Conservation (phyloP, 352 stramenopile genomes). For the Globisporangium canariense region DNA sequence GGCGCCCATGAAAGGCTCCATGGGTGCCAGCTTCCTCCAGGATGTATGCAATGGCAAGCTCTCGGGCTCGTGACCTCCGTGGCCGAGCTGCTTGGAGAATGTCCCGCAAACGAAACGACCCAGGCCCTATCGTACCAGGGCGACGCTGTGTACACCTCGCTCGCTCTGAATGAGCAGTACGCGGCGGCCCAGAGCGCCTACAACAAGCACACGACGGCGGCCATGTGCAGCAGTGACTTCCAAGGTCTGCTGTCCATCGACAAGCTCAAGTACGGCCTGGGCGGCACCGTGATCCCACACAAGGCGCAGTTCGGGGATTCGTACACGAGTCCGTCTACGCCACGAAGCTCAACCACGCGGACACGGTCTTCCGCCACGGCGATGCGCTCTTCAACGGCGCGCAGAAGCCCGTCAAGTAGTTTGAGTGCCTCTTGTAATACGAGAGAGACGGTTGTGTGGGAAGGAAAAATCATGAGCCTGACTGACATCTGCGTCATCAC, state of each 20-base stretch:
- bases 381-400: conserved; percentile 39
- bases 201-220: conserved; percentile 26
- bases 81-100: conserved; percentile 30
- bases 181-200: conserved; percentile 27
- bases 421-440: conserved; percentile 52
- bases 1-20: conserved; percentile 36
- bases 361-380: conserved; percentile 56
- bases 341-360: conserved; percentile 56
- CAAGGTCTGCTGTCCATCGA: conserved; percentile 36
- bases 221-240: conserved; percentile 39
- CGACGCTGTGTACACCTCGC: conserved; percentile 13
- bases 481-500: neutral
- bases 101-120: conserved; percentile 21
- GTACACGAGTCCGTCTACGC: conserved; percentile 47
- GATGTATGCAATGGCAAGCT: conserved; percentile 25
- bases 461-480: neutral
- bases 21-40: conserved; percentile 38
- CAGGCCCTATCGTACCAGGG: conserved; percentile 38
- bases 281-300: conserved; percentile 13
- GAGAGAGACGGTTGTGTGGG: no score
- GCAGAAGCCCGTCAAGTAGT: conserved; percentile 66
- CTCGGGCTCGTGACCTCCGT: conserved; percentile 24
- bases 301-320: conserved; percentile 30
- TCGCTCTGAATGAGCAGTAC: conserved; percentile 24
- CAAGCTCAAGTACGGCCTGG: conserved; percentile 22